These are phyloP conservation scores for Fusarium sp. DNA, from an alignment of 2,329 filamentous ascomycete species.

Conservation along the genomic window DNA sequence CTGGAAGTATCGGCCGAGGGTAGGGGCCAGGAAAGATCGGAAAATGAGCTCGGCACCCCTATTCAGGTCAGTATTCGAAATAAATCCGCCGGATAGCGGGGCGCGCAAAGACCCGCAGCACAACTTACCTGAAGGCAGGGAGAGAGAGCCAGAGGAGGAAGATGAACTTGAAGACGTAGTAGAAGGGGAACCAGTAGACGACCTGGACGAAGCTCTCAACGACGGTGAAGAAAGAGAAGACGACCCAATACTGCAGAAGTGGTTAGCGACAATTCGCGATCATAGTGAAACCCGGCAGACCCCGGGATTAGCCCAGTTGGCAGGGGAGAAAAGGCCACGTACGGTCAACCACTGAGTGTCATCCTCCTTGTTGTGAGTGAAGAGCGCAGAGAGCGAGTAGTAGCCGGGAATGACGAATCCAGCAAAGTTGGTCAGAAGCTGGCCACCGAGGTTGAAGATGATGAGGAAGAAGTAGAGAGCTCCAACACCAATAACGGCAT, in stretches of 20 bases:
- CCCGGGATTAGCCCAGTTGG: slow-evolving; percentile 14
- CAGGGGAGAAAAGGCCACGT: slow-evolving; percentile 54
- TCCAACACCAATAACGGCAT: slow-evolving; percentile 81
- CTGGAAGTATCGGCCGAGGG: slow-evolving; percentile 93
- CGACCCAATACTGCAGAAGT: slow-evolving; percentile 82
- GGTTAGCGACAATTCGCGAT: slow-evolving; percentile 53
- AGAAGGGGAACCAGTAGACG: slow-evolving; percentile 98
- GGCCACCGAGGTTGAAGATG: slow-evolving; percentile 92
- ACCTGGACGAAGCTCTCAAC: slow-evolving; percentile 86
- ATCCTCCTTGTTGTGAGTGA: slow-evolving; percentile 78
- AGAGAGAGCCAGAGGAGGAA: slow-evolving; percentile 98
- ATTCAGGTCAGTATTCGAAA: slow-evolving; percentile 38
- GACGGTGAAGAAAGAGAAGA: slow-evolving; percentile 86
- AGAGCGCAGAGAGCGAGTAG: slow-evolving; percentile 86
- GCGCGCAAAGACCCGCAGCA: slow-evolving; percentile 15
- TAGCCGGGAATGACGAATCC: slow-evolving; percentile 88
- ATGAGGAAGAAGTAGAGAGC: slow-evolving; percentile 92
- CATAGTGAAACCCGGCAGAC: slow-evolving; percentile 7
- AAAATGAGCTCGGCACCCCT: slow-evolving; percentile 98
- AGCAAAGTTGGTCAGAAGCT: slow-evolving; percentile 89
- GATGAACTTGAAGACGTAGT: slow-evolving; percentile 99
- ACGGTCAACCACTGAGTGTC: slow-evolving; percentile 87
- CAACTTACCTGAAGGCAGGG: slow-evolving; percentile 87
- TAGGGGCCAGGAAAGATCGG: slow-evolving; percentile 93
- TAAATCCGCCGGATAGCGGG: slow-evolving; percentile 17